phyloP scores from a whole-genome alignment of 129 eudicot species.

The Helianthus tuberosus region DNA sequence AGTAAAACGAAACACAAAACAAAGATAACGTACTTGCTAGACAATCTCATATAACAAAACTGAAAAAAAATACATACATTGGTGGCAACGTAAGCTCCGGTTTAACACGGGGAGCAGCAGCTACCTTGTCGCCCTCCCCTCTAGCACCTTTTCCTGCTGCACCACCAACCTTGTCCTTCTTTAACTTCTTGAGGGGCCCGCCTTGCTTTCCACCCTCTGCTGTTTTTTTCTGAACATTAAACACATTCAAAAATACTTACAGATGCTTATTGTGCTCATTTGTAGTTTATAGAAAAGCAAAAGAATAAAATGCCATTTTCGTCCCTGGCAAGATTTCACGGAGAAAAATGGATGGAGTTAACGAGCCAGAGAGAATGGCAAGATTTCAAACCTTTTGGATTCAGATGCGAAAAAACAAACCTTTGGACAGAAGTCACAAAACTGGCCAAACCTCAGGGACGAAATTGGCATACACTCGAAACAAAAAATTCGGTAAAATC shows the following conservation, averaged over 20 bases:
- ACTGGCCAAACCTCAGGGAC: too few relatives aligned
- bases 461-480: too few relatives aligned
- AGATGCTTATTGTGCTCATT: slow-evolving; percentile 13
- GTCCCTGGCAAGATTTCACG: too few relatives aligned
- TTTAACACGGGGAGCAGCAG: slow-evolving; percentile 89
- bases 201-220: slow-evolving; percentile 92
- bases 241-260: slow-evolving; percentile 8
- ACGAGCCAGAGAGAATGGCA: too few relatives aligned
- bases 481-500: background rate
- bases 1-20: background rate
- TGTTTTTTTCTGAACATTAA: slow-evolving; percentile 68
- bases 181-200: slow-evolving; percentile 76
- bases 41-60: slow-evolving; percentile 3
- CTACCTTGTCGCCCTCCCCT: slow-evolving; percentile 56
- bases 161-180: slow-evolving; percentile 83
- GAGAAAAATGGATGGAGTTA: too few relatives aligned
- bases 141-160: slow-evolving; percentile 74
- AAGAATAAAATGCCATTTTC: background rate
- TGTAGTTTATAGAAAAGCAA: background rate
- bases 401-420: too few relatives aligned
- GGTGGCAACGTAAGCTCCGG: slow-evolving; percentile 87
- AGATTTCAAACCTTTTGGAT: too few relatives aligned
- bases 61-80: slow-evolving; percentile 47
- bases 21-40: background rate
- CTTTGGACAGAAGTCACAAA: too few relatives aligned